Percentiles rank a stretch among this genome's conserved stretches.
phyloP scores from a whole-genome alignment of 768 basidiomycete genomes.

The Artomyces pyxidatus region DNA sequence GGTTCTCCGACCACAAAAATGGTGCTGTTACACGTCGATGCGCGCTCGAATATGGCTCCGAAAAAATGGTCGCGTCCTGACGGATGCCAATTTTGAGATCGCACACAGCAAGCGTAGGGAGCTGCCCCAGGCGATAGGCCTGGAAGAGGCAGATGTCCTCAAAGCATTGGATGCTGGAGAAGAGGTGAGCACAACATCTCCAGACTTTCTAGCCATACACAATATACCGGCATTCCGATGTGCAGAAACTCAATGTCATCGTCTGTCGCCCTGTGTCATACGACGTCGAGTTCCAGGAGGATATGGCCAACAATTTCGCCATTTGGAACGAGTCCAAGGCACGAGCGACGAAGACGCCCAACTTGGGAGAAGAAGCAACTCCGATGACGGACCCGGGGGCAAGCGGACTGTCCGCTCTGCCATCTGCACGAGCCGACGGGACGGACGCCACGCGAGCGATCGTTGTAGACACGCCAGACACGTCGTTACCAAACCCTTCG shows the following conservation, averaged over 20 bases:
- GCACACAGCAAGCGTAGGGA: background rate
- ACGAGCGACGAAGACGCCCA: background rate
- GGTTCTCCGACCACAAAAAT: background rate
- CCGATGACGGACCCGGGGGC: too few species aligned
- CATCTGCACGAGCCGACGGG: too few species aligned
- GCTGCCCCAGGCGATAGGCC: background rate
- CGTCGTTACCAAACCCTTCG: too few species aligned
- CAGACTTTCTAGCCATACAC: background rate
- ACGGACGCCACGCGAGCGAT: too few species aligned
- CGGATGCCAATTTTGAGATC: background rate
- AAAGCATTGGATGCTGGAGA: background rate
- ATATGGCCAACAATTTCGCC: too few species aligned
- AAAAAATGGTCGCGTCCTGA: background rate
- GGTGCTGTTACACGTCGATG: slow-evolving; percentile 1
- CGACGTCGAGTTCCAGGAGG: background rate
- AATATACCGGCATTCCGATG: background rate
- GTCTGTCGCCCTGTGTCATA: background rate
- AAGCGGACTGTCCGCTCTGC: too few species aligned
- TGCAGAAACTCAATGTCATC: background rate
- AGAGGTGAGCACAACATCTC: background rate
- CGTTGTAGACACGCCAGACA: too few species aligned
- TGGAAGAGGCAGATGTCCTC: background rate
- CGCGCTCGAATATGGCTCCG: background rate
- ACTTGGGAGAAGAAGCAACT: background rate
- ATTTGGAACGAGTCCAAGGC: too few species aligned